A percentile compares a stretch with the other conserved stretches of the same genome.
Conservation (phyloP, 1,284 basidiomycete species). For the Trametes pubescens region DNA sequence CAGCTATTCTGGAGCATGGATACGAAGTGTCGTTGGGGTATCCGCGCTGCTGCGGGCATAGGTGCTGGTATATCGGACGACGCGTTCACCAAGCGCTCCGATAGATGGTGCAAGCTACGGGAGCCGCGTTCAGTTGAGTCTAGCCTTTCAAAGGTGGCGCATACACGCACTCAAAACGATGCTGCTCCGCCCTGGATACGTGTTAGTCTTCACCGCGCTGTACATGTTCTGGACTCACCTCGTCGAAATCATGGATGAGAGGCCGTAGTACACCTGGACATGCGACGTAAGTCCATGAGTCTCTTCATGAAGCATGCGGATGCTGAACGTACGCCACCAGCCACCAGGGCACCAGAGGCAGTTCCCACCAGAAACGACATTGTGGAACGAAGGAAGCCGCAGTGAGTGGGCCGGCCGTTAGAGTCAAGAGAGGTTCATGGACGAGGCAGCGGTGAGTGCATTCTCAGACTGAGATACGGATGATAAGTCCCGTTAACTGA, state of each 20-base stretch:
- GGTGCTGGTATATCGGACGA: conserved; percentile 34
- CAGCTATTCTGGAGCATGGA: conserved; percentile 39
- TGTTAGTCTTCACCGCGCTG: background rate
- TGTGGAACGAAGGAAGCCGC: background rate
- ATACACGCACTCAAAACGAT: conserved; percentile 39
- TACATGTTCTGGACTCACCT: conserved; percentile 31
- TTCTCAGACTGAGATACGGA: no score
- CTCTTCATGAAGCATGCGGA: conserved; percentile 13
- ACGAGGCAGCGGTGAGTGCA: background rate
- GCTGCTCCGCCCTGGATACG: conserved; percentile 37
- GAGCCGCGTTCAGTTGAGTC: background rate
- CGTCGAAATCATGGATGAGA: conserved; percentile 42
- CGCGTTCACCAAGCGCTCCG: conserved; percentile 38
- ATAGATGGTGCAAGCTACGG: conserved; percentile 39
- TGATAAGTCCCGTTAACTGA: background rate
- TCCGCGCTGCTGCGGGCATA: conserved; percentile 38
- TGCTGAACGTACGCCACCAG: conserved; percentile 34
- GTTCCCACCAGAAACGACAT: conserved; percentile 44
- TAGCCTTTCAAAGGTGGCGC: background rate
- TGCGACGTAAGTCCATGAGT: conserved; percentile 18
- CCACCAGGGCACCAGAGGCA: conserved; percentile 36
- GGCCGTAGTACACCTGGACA: conserved; percentile 44
- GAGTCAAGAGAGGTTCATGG: background rate
- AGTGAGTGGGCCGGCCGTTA: background rate
- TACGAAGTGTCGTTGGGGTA: conserved; percentile 38